phyloP scores from a whole-genome alignment of 306 rosid species.

The Trichosanthes truncata region DNA sequence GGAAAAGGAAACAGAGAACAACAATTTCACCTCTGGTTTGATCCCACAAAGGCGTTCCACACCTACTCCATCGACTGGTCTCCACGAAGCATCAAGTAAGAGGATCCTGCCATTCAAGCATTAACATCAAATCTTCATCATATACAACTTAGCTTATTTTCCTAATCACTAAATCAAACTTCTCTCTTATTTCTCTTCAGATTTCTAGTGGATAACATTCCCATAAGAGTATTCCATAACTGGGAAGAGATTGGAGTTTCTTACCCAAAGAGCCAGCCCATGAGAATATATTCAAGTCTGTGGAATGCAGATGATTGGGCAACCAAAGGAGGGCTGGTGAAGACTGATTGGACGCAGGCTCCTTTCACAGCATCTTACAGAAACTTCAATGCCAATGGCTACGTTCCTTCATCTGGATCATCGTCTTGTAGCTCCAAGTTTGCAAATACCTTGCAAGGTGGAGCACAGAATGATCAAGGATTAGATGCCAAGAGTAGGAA shows the following conservation, averaged over 20 bases:
- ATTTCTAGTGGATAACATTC: conserved; percentile 26
- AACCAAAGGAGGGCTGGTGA: conserved; percentile 31
- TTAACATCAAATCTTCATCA: neutral
- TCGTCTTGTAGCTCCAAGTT: conserved; percentile 4
- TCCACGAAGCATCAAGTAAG: conserved; percentile 28
- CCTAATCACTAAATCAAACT: neutral
- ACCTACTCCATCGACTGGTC: conserved; percentile 36
- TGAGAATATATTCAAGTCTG: conserved; percentile 30
- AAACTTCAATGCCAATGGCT: conserved; percentile 26
- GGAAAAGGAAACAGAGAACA: conserved; percentile 33
- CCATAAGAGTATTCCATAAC: conserved; percentile 30
- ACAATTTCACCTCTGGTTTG: conserved; percentile 38
- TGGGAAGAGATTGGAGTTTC: conserved; percentile 21
- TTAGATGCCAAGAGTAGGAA: conserved; percentile 29
- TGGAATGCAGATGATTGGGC: conserved; percentile 51
- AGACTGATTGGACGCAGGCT: conserved; percentile 40
- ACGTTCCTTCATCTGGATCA: conserved; percentile 2
- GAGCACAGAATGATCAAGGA: conserved; percentile 18
- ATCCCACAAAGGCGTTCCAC: conserved; percentile 34
- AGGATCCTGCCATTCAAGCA: neutral
- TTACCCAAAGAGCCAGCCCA: conserved; percentile 27
- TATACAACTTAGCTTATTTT: neutral
- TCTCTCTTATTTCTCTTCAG: neutral
- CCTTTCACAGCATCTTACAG: conserved; percentile 38
- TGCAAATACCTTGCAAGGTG: neutral